phyloP scores from a whole-genome alignment of 345 rosid species.

The Syzygium aromaticum region DNA sequence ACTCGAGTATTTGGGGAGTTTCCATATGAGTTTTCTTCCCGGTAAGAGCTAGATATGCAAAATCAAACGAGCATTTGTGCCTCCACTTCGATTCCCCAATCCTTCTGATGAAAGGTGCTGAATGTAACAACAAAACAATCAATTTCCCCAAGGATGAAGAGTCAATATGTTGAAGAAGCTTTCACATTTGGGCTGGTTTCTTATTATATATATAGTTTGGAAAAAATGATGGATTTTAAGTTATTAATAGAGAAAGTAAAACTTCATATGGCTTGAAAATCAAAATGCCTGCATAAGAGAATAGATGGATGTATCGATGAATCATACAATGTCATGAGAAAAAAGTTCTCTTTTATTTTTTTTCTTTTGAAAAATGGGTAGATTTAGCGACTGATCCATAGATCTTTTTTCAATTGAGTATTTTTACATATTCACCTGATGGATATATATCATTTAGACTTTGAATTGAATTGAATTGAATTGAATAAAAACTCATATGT shows the following conservation, averaged over 20 bases:
- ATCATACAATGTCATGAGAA: no score
- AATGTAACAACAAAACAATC: neutral
- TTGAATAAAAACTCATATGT: no score
- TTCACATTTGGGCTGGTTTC: neutral
- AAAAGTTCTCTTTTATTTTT: no score
- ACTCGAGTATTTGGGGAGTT: accelerated
- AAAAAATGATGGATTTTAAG: neutral
- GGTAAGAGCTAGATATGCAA: accelerated
- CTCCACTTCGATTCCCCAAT: neutral
- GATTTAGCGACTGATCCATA: no score
- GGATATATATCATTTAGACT: no score
- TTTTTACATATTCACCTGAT: no score
- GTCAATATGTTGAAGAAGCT: neutral
- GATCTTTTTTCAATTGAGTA: no score
- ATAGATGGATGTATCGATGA: no score
- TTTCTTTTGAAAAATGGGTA: no score
- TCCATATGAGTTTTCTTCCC: accelerated
- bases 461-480: no score
- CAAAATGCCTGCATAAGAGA: no score
- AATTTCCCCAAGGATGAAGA: neutral
- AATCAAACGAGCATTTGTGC: accelerated
- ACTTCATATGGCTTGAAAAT: neutral
- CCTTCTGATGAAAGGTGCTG: neutral
- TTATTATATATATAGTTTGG: no score
- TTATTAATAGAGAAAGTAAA: neutral